phyloP scores from a whole-genome alignment of 2,329 filamentous ascomycete species.

The Raffaelea arxii region DNA sequence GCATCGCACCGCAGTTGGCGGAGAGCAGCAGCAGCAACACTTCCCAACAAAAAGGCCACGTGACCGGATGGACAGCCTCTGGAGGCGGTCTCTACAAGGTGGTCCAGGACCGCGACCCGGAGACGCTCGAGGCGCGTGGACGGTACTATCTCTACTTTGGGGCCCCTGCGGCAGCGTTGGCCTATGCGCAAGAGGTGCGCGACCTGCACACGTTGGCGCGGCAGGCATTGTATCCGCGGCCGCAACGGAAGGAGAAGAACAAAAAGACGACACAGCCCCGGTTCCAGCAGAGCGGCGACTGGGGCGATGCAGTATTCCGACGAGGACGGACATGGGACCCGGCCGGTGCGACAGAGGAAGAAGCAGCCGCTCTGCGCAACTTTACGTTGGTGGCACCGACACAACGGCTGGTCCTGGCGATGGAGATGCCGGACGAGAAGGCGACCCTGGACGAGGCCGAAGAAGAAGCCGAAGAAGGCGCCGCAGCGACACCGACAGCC shows the following conservation, averaged over 20 bases:
- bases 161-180: slow-evolving; percentile 43
- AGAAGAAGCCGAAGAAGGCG: slow-evolving; percentile 10
- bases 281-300: slow-evolving; percentile 8
- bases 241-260: too few relatives aligned
- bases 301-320: too few relatives aligned
- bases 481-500: slow-evolving; percentile 12
- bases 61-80: slow-evolving; percentile 55
- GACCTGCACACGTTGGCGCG: slow-evolving; percentile 32
- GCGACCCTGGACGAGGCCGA: slow-evolving; percentile 6
- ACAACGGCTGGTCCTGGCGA: slow-evolving; percentile 14
- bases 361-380: slow-evolving; percentile 9
- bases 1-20: slow-evolving; percentile 49
- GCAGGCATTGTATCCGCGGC: slow-evolving; percentile 15
- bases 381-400: slow-evolving; percentile 24
- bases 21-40: neutral
- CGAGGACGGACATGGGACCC: slow-evolving; percentile 2
- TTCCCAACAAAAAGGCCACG: slow-evolving; percentile 37
- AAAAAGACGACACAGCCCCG: slow-evolving; percentile 29
- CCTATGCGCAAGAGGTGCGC: slow-evolving; percentile 47
- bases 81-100: slow-evolving; percentile 28
- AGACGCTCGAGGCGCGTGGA: slow-evolving; percentile 52
- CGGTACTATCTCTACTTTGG: slow-evolving; percentile 64
- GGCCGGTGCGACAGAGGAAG: slow-evolving; percentile 10
- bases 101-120: slow-evolving; percentile 53
- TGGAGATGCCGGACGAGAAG: slow-evolving; percentile 10